Base-by-base conservation (phyloP, 2,329 filamentous ascomycete species). In the Neodidymelliopsis sp. region DNA sequence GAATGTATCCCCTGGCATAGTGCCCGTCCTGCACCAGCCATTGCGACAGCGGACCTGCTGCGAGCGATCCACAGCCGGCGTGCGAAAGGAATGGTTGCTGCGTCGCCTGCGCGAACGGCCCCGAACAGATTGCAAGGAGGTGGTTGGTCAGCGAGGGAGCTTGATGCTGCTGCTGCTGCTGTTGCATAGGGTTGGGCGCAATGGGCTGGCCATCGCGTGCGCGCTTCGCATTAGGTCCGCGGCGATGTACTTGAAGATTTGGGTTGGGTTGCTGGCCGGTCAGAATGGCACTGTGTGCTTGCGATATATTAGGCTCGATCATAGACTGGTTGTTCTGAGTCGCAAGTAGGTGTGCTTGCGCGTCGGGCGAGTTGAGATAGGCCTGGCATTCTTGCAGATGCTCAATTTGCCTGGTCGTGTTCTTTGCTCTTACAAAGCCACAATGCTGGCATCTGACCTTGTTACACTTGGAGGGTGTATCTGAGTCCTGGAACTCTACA, bases 21-120 rank as follows among this genome's bases (percentile, higher is more conserved):
- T 90, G 81, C 7, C 84, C 78, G 70, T 90, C 87, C 69, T 89
- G 87, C 10, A 84, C 82, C 31, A 91, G 82, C 88, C 88, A 91
- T 67, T 80, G 78, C 15, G 81, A 80, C 9, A 90, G 75, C 1
- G 77, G 72, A 0, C 75, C 63, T 37, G 83, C 83, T 13, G 81
- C 74, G 13, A 88, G 74, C 0, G 79, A 81, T 16, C 88, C 87
- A 45, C 79, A 76, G 11, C 86, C 86, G 5, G 87, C 87, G 36
- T 83, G 79, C 9, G 76, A 77, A 40, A 91, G 82, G 72, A 91
- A 90, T 0, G 83, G 78, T 43, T 85, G 81, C 51, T 86, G 84
- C 0, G 87, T 90, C 9, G 87, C 85, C 20, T 72, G 70, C 3
- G 70, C 73, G 67, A 83, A 83, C 35, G 75, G 73, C 4, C 70